Evolutionary conservation across 169 alveolate species (phyloP).

Genomic region (Theileria orientalis): DNA sequence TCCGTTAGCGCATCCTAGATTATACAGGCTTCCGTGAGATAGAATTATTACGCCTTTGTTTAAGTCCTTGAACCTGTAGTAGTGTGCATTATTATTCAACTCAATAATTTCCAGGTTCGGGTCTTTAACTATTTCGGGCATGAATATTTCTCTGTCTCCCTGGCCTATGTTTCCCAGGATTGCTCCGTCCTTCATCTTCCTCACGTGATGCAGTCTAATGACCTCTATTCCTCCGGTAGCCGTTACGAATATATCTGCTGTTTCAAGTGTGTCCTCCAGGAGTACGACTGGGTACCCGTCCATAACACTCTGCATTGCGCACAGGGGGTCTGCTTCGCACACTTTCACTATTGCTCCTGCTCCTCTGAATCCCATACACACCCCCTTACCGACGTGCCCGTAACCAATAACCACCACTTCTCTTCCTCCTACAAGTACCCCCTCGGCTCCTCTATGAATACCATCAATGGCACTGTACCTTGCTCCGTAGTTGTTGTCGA

Average conservation of each 20-base stretch:
- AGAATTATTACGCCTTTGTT: constrained; percentile 91
- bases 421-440: constrained; percentile 96
- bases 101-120: constrained; percentile 88
- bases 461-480: constrained; percentile 97
- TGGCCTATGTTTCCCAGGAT: constrained; percentile 96
- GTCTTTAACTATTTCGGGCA: constrained; percentile 85
- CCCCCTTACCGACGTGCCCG: constrained; percentile 99
- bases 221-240: constrained; percentile 95
- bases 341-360: constrained; percentile 96
- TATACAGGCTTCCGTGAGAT: constrained; percentile 96
- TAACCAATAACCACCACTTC: constrained; percentile 94
- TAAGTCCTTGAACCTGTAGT: constrained; percentile 72
- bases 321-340: constrained; percentile 97
- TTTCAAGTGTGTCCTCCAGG: constrained; percentile 86
- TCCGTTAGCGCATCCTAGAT: constrained; percentile 99
- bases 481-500: constrained; percentile 98
- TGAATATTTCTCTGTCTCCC: constrained; percentile 96
- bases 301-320: constrained; percentile 98
- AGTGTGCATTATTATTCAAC: constrained; percentile 93
- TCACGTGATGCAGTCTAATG: constrained; percentile 91
- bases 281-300: constrained; percentile 94
- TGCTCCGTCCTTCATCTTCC: constrained; percentile 97
- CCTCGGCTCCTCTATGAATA: constrained; percentile 95
- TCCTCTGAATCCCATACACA: constrained; percentile 95
- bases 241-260: constrained; percentile 94